Evolutionary conservation across 306 rosid genomes (phyloP), one percentile per base, ranked within the genome.

Genomic region (Betula pendula): DNA sequence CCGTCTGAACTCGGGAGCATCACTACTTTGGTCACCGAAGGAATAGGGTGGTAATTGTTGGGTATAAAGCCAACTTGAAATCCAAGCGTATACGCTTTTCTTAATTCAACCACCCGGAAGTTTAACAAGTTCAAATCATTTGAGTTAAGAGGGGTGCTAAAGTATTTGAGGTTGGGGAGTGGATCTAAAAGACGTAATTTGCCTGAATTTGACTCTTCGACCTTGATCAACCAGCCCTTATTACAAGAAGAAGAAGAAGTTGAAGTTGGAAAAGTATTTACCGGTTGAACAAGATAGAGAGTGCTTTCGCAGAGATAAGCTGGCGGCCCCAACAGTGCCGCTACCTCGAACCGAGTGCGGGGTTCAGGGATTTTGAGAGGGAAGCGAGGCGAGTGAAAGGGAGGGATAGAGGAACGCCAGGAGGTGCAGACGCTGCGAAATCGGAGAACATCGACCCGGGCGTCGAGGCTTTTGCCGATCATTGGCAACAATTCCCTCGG

Each of bases 391-490:
- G 80, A 74, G 3, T 3, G 63, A 62, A 66, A 47, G 29, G 72
- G 60, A 77, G 88, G 85, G 15, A 85, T 43, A 14, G 89, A 79
- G 72, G 87, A 87, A 20, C 89, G 79, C 79, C 82, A 87, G 0
- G 76, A 52, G 1, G 20, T 52, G 27, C 90, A 87, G 40, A 87
- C 87, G 53, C 93, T 77, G 50, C 92, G 91, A 58, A 89, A 87
- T 75, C 90, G 71, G 42, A 89, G 83, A 52, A 87, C 53, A 65
- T 84, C 90, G 33, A 86, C 33, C 63, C 77, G 84, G 16, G 48
- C 62, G 13, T 81, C 80, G 27, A 91, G 85, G 42, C 9, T 75
- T 22, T 74, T 79, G 52, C 89, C 86, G 75, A 89, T 82, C 71
- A 52, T 70, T 0, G 77, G 70, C 90, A 87, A 89, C 4, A 91